A percentile compares a stretch with the other conserved stretches of the same genome.
These are phyloP conservation scores for Apiospora malaysiana DNA, from an alignment of 2,329 filamentous ascomycete species.

Conservation along the genomic window DNA sequence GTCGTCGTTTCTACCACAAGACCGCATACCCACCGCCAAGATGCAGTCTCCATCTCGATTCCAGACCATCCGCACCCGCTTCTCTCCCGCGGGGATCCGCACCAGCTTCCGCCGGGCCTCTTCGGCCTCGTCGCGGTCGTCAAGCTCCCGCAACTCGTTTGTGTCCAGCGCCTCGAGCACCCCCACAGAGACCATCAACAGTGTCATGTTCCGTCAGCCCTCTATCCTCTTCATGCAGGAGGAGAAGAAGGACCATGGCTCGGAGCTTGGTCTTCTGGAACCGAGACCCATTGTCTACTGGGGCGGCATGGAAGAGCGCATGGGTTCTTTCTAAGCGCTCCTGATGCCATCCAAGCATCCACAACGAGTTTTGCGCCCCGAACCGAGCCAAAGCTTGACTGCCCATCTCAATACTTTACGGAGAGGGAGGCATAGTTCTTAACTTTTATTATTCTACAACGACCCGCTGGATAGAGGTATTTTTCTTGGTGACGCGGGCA, in stretches of 20 bases:
- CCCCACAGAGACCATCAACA: constrained; percentile 60
- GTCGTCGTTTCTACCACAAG: constrained; percentile 18
- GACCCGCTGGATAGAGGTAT: constrained; percentile 15
- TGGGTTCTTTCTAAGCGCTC: constrained; percentile 46
- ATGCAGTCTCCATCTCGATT: constrained; percentile 57
- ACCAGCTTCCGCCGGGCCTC: constrained; percentile 57
- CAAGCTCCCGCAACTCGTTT: constrained; percentile 48
- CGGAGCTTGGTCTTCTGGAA: constrained; percentile 63
- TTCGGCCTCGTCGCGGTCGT: constrained; percentile 49
- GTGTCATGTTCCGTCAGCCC: constrained; percentile 62
- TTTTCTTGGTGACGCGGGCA: constrained; percentile 1
- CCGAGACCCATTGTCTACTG: constrained; percentile 68
- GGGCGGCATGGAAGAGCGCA: constrained; percentile 67
- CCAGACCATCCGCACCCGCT: constrained; percentile 56
- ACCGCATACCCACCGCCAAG: constrained; percentile 32
- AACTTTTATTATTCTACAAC: constrained; percentile 19
- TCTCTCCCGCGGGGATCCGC: constrained; percentile 55
- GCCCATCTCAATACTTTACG: constrained; percentile 10
- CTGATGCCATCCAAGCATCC: not conserved
- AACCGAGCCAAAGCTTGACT: constrained; percentile 10
- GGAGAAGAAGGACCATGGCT: constrained; percentile 58
- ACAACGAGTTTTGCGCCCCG: not conserved
- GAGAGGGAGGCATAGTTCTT: constrained; percentile 17
- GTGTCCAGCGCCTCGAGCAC: constrained; percentile 50
- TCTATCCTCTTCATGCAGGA: constrained; percentile 63